Evolutionary conservation across 139 green algal species (phyloP).

Genomic region (Chlamydomonas schloesseri): DNA sequence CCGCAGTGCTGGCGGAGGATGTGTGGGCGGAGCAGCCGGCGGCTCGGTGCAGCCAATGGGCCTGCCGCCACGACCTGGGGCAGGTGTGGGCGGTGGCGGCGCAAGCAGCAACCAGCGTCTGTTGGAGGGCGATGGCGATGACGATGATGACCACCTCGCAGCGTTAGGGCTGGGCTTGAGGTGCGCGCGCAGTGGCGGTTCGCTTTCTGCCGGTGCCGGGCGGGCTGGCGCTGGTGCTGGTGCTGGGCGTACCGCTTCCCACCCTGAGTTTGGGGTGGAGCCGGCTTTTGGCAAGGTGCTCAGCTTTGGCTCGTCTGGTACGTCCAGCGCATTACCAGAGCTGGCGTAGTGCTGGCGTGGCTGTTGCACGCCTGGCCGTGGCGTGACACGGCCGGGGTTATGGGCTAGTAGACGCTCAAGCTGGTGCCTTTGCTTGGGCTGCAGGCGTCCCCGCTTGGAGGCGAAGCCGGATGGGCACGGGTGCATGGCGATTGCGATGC

Average conservation of each 20-base stretch:
- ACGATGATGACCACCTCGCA: slow-evolving; percentile 11
- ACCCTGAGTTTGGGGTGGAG: background rate
- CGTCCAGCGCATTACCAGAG: slow-evolving; percentile 19
- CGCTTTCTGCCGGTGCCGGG: too few relatives aligned
- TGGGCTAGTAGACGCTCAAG: too few relatives aligned
- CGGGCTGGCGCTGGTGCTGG: background rate
- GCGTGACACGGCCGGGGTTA: too few relatives aligned
- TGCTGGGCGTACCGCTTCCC: background rate
- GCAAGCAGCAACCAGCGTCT: too few relatives aligned
- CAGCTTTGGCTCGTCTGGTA: slow-evolving; percentile 19
- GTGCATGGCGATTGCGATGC: too few relatives aligned
- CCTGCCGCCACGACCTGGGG: background rate
- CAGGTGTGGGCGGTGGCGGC: background rate
- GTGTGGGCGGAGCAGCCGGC: background rate
- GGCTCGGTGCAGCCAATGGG: background rate
- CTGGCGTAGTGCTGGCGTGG: background rate
- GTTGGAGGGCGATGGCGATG: background rate
- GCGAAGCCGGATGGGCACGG: too few relatives aligned
- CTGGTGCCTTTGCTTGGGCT: too few relatives aligned
- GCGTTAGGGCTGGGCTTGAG: background rate
- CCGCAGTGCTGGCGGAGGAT: background rate
- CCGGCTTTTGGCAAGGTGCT: background rate
- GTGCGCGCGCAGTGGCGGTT: background rate
- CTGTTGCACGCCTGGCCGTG: too few relatives aligned
- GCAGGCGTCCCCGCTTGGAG: too few relatives aligned